These are phyloP conservation scores for Boletellus deceptivus DNA, from an alignment of 1,284 basidiomycete species.

Conservation along the genomic window DNA sequence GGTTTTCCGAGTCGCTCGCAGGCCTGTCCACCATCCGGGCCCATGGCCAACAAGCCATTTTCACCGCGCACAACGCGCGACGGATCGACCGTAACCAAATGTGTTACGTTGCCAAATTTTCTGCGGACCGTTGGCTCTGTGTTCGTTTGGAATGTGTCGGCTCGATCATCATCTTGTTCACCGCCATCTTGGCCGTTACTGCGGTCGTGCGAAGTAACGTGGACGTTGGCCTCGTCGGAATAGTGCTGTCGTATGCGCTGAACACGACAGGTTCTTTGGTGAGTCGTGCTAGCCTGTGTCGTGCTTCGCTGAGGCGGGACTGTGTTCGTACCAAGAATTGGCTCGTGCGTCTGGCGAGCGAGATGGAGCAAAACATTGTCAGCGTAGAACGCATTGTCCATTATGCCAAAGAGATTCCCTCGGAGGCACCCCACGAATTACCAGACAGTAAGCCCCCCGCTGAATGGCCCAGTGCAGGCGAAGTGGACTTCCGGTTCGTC, in stretches of 20 bases:
- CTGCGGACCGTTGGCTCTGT: constrained; percentile 80
- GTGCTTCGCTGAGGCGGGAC: not conserved
- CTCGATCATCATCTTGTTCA: constrained; percentile 74
- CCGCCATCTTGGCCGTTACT: constrained; percentile 67
- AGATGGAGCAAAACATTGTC: constrained; percentile 93
- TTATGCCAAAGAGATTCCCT: constrained; percentile 62
- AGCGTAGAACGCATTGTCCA: constrained; percentile 79
- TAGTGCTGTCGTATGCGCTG: constrained; percentile 85
- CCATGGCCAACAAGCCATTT: constrained; percentile 71
- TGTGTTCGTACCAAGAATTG: constrained; percentile 57
- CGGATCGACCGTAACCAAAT: constrained; percentile 84
- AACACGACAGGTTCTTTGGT: constrained; percentile 78
- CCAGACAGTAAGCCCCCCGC: constrained; percentile 59
- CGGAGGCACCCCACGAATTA: constrained; percentile 77
- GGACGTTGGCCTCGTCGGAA: constrained; percentile 89
- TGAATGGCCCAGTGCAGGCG: constrained; percentile 76
- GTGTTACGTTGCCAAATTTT: constrained; percentile 71
- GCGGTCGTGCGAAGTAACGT: constrained; percentile 73
- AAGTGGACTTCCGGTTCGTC: constrained; percentile 71
- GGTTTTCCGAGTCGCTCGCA: constrained; percentile 84
- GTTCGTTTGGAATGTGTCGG: constrained; percentile 84
- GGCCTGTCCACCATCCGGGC: constrained; percentile 88
- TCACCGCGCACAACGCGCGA: constrained; percentile 75
- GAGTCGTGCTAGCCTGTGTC: constrained; percentile 17
- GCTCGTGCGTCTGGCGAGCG: constrained; percentile 85